phyloP scores from a whole-genome alignment of 208 protist species.

The Leishmania gerbilli region DNA sequence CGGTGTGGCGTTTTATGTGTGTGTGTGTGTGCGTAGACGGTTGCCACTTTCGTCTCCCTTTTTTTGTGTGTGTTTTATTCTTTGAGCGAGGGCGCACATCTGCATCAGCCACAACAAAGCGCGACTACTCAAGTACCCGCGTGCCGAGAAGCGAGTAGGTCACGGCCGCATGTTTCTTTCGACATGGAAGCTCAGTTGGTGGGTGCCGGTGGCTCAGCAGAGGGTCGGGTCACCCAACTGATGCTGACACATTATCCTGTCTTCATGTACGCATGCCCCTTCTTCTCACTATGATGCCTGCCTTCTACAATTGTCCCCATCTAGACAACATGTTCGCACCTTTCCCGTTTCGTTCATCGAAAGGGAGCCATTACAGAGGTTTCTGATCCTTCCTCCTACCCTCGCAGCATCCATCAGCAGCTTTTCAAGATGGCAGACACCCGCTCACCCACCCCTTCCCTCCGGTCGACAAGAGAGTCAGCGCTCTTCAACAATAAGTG shows the following conservation, averaged over 20 bases:
- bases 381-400: neutral
- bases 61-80: neutral
- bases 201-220: neutral
- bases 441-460: neutral
- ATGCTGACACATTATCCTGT: neutral
- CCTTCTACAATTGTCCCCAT: neutral
- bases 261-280: neutral
- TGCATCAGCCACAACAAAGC: neutral
- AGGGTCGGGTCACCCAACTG: neutral
- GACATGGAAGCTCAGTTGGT: neutral
- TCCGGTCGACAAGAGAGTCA: neutral
- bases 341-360: neutral
- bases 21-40: neutral
- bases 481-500: neutral
- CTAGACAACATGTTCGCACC: neutral
- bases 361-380: neutral
- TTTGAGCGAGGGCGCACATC: neutral
- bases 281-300: neutral
- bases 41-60: conserved; percentile 4
- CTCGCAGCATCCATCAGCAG: neutral
- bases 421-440: neutral
- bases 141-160: neutral
- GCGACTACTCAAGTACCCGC: neutral
- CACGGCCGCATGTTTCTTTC: neutral
- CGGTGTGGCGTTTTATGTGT: too few relatives aligned